Base-by-base conservation (phyloP, 2,329 filamentous ascomycete species). In the Neonectria magnoliae region DNA sequence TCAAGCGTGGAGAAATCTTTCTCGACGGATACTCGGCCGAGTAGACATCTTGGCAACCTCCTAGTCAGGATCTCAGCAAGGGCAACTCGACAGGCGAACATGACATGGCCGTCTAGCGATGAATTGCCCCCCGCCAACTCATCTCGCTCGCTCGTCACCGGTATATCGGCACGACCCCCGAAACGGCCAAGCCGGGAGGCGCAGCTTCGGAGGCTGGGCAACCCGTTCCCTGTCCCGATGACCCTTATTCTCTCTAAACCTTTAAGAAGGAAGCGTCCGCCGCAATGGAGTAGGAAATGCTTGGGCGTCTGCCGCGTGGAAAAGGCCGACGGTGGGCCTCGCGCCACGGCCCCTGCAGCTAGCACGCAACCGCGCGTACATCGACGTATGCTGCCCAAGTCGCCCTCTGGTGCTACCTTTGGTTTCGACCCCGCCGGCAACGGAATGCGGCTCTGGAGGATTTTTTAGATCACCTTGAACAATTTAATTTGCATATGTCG, bases 151-250 rank as follows among this genome's bases (percentile, higher is more conserved):
- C 5, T 62, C 53, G 48, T 52, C 54, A 53, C 45, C 54, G 53
- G 60, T 38, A 41, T 4, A 25, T 48, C 53, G 60, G 54, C 29
- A 38, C 29, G 33, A 42, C 45, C 31, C 20, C 33, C 33, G n/a
- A 25, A 22, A 42, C n/a, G 50, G 70, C 70, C 70, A 71, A 72
- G 68, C 64, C 68, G 68, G 70, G 60, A 69, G 33, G 38, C 64
- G 36, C 57, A 51, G 42, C 25, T 44, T 27, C 20, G 16, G 36
- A 22, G 10, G 41, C 27, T 45, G 20, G 25, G 36, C 36, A n/a
- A 4, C 14, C 7, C 36, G 45, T 38, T 33, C 10, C 18, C 16
- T 50, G 33, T 45, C 47, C 60, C 53, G 52, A 53, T 38, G 36
- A 36, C 45, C 53, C 31, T 62, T n/a, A 20, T 42, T 16, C 33